Evolutionary conservation across 1,284 basidiomycete genomes (phyloP).

Genomic region (Porodaedalea pini): DNA sequence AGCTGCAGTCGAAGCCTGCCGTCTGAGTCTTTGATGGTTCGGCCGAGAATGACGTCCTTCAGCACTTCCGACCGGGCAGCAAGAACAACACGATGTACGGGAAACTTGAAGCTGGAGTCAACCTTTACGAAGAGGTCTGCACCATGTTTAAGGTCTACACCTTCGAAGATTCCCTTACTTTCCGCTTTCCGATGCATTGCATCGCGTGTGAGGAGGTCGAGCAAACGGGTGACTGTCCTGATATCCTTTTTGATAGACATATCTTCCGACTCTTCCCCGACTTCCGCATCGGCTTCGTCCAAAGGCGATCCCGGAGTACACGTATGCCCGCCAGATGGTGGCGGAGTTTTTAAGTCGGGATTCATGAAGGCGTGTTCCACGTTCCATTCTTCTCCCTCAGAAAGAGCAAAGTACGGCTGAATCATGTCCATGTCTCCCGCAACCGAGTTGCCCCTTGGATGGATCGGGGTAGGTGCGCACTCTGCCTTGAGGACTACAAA

Average conservation of each 20-base stretch:
- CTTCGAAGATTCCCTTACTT: conserved; percentile 28
- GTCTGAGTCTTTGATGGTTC: conserved; percentile 1
- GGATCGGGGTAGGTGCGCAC: conserved; percentile 57
- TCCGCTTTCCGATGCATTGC: conserved; percentile 22
- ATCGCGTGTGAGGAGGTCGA: conserved; percentile 36
- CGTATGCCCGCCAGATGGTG: background rate
- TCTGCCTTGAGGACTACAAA: conserved; percentile 86
- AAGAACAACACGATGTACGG: conserved; percentile 67
- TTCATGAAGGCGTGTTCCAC: background rate
- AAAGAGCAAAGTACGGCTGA: conserved; percentile 48
- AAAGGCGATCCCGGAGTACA: background rate
- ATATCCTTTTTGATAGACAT: conserved; percentile 48
- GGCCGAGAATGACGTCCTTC: conserved; percentile 40
- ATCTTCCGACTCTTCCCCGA: conserved; percentile 43
- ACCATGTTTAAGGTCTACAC: conserved; percentile 36
- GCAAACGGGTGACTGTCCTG: conserved; percentile 39
- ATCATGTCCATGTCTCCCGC: conserved; percentile 66
- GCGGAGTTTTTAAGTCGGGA: background rate
- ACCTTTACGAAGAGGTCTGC: conserved; percentile 61
- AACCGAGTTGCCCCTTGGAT: conserved; percentile 56
- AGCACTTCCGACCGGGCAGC: conserved; percentile 57
- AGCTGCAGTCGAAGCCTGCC: conserved; percentile 11
- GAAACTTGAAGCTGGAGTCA: conserved; percentile 40
- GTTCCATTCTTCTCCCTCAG: background rate
- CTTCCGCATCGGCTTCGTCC: conserved; percentile 8